Evolutionary conservation across 768 basidiomycete species (phyloP).

Genomic region (Lentinula sp.): DNA sequence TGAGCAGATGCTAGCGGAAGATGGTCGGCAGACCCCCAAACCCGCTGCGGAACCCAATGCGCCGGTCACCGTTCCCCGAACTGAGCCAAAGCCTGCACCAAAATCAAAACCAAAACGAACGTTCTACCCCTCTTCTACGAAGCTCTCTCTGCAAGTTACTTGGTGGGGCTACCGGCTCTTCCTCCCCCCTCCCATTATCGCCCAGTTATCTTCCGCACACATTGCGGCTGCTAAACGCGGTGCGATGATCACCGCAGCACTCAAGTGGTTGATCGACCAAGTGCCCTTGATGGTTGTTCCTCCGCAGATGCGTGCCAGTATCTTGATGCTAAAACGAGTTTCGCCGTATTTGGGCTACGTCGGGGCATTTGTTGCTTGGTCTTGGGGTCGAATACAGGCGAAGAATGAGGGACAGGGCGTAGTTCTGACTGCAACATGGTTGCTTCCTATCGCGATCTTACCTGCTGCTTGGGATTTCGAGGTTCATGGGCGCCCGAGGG

Average conservation of each 20-base stretch:
- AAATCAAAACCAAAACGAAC: conserved; percentile 27
- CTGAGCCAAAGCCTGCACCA: conserved; percentile 15
- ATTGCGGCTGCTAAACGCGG: conserved; percentile 69
- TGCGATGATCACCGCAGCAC: conserved; percentile 66
- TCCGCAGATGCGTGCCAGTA: conserved; percentile 48
- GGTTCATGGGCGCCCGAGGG: conserved; percentile 5
- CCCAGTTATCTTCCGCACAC: conserved; percentile 52
- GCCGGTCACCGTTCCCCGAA: conserved; percentile 8
- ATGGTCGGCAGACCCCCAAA: conserved; percentile 19
- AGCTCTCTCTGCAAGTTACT: conserved; percentile 65
- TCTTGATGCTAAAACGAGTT: conserved; percentile 53
- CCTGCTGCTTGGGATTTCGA: conserved; percentile 62
- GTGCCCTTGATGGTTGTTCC: conserved; percentile 59
- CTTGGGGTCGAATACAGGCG: conserved; percentile 61
- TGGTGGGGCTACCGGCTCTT: conserved; percentile 83
- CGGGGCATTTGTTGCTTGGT: conserved; percentile 74
- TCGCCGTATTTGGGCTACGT: conserved; percentile 66
- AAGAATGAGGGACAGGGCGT: conserved; percentile 77
- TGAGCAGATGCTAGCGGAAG: not conserved
- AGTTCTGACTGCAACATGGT: conserved; percentile 79
- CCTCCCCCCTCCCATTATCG: conserved; percentile 72
- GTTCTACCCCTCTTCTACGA: conserved; percentile 72
- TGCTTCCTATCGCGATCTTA: conserved; percentile 68
- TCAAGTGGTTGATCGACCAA: conserved; percentile 65
- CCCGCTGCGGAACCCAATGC: conserved; percentile 24